Conservation (phyloP, 257 asterid species). For the Solanum sparsipilum region DNA sequence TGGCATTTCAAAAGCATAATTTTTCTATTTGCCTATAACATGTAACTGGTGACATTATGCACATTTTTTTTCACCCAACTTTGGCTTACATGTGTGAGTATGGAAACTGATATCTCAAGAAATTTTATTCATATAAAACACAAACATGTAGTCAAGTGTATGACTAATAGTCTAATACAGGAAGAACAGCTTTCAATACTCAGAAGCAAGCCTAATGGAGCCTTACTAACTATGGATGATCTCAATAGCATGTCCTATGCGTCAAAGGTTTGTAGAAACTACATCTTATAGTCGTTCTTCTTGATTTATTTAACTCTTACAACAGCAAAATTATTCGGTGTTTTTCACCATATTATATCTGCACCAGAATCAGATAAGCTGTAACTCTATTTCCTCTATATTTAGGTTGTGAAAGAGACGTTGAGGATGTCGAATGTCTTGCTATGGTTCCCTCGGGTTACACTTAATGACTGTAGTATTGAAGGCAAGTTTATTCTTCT, state of each 20-base stretch:
- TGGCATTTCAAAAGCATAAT: background rate
- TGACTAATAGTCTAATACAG: constrained; percentile 5
- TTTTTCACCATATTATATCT: background rate
- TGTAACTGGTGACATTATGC: background rate
- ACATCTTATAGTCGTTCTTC: background rate
- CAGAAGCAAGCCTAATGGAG: constrained; percentile 24
- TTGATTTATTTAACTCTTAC: background rate
- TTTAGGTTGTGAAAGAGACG: constrained; percentile 56
- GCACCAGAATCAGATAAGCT: background rate
- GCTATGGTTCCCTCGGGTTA: constrained; percentile 58
- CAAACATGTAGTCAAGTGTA: background rate
- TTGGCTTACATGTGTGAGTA: background rate
- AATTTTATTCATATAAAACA: background rate
- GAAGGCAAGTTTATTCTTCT: constrained; percentile 25
- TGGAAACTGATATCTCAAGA: background rate
- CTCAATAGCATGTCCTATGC: constrained; percentile 40
- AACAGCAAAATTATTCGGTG: background rate
- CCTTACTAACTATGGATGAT: constrained; percentile 34
- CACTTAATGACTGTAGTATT: constrained; percentile 30
- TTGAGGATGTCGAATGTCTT: constrained; percentile 53
- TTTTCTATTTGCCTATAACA: background rate
- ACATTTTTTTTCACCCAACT: background rate
- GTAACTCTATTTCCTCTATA: background rate
- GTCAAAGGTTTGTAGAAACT: constrained; percentile 28
- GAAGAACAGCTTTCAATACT: constrained; percentile 41